phyloP scores from a whole-genome alignment of 768 basidiomycete genomes.

The Agrocybe chaxingu region DNA sequence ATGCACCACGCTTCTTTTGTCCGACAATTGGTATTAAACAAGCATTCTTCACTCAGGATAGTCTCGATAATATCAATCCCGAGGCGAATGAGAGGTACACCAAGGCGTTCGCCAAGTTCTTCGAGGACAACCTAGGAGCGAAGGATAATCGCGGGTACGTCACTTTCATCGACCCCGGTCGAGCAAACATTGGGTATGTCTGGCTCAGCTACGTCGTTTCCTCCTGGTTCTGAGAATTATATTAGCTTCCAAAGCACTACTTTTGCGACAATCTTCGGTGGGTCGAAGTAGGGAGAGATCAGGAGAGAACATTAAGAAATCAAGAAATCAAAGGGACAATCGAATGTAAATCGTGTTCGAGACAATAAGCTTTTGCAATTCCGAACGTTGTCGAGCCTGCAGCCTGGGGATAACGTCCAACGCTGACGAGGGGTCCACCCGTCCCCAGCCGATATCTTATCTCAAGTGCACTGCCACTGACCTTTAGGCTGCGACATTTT shows the following conservation, averaged over 20 bases:
- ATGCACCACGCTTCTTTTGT: conserved; percentile 20
- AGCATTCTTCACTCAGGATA: conserved; percentile 33
- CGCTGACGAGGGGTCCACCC: too few relatives aligned
- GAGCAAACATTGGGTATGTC: conserved; percentile 43
- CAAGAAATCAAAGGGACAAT: too few relatives aligned
- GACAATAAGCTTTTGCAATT: too few relatives aligned
- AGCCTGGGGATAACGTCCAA: too few relatives aligned
- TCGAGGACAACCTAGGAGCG: conserved; percentile 51
- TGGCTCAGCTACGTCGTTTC: not conserved
- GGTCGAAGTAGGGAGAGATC: conserved; percentile 11
- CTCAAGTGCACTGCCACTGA: too few relatives aligned
- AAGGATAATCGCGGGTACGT: conserved; percentile 58
- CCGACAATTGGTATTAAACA: not conserved
- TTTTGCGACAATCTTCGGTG: conserved; percentile 39
- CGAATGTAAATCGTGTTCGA: too few relatives aligned
- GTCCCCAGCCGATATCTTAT: too few relatives aligned
- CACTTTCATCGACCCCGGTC: conserved; percentile 52
- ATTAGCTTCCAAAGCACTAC: conserved; percentile 41
- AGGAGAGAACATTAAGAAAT: not conserved
- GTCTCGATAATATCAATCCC: conserved; percentile 52
- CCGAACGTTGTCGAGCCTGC: too few relatives aligned
- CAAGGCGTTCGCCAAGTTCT: conserved; percentile 50
- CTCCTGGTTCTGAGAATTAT: not conserved
- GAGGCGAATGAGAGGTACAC: conserved; percentile 51
- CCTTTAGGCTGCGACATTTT: too few relatives aligned